Evolutionary conservation across 108 stramenopile genomes (phyloP), one percentile per base, ranked within the genome.

Genomic region (Nitzschia sp.): DNA sequence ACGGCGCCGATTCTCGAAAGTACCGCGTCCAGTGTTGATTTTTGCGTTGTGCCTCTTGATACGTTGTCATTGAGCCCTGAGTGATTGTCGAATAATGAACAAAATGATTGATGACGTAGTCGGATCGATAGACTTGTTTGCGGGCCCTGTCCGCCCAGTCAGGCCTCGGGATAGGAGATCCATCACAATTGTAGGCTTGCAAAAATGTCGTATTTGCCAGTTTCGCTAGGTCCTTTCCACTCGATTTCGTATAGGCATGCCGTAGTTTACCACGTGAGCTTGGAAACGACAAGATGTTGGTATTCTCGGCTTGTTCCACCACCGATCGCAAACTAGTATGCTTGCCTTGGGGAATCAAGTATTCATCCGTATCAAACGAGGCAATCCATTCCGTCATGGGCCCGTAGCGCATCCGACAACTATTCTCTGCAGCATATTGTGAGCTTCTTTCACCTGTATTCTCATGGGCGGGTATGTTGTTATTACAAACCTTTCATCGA

Each of bases 41-140:
- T 9, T 21, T 3, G 33, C 32, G 59, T 52, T 17, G 61, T 28
- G 63, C 59, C 17, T 85, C 80, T 2, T 67, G 48, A 50, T 78
- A 74, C 11, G 76, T 71, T 47, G 64, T 63, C 1, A 86, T 47
- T 9, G 50, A 57, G 11, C 45, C 55, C 25, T 55, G 31, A 15
- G 92, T 89, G 1, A 89, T 88, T 1, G 88, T 91, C 9, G 88
- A 82, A 64, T 91, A 94, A 70, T 94, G 92, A 1, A 94, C 86
- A 65, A 89, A 94, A 59, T 94, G 92, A 23, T 78, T 77, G 23
- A 83, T 38, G 15, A 94, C 90, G 58, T 88, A 91, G 55, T 86
- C 86, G 3, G 92, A 57, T 25, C 85, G 81, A 63, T 90, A 94
- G 16, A 94, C 50, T 74, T 94, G 89, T 68, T 94, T 94, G 69